Percentiles rank a stretch among this genome's conserved stretches.
Evolutionary conservation across 73 alveolate genomes (phyloP).

Genomic region (Blepharisma stoltei): DNA sequence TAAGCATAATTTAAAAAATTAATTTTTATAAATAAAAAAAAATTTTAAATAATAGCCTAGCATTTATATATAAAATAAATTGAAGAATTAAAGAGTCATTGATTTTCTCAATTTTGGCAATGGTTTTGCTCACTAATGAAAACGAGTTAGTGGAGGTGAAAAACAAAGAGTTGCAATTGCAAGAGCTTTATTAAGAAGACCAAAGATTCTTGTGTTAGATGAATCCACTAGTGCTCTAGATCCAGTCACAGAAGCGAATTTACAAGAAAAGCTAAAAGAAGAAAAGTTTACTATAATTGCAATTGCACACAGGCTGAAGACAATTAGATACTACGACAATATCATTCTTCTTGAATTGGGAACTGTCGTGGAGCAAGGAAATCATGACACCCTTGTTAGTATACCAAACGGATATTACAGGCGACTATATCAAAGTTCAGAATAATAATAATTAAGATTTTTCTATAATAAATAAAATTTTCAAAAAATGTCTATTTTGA

Average conservation of each 20-base stretch:
- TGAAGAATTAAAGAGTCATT: too few relatives aligned
- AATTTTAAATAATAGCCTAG: too few relatives aligned
- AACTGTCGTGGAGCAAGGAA: conserved; percentile 19
- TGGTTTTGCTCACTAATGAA: too few relatives aligned
- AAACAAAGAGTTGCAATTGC: conserved; percentile 15
- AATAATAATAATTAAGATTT: neutral
- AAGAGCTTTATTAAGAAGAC: neutral
- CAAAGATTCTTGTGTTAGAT: conserved; percentile 3
- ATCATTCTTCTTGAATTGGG: conserved; percentile 2
- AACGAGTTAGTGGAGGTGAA: neutral
- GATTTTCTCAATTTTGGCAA: too few relatives aligned
- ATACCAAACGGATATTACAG: conserved; percentile 3
- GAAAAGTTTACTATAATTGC: conserved; percentile 20
- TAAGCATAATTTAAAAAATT: too few relatives aligned
- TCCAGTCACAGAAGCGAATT: neutral
- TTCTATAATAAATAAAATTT: too few relatives aligned
- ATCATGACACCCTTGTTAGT: conserved; percentile 1
- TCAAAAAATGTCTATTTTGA: too few relatives aligned
- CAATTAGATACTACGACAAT: conserved; percentile 7
- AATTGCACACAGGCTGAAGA: conserved; percentile 20
- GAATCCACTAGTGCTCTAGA: conserved; percentile 6
- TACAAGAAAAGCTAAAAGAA: neutral
- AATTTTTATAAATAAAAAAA: too few relatives aligned
- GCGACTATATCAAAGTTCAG: neutral
- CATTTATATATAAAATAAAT: too few relatives aligned